Conservation (phyloP, 768 basidiomycete genomes). For the Macrolepiota dolichaula region DNA sequence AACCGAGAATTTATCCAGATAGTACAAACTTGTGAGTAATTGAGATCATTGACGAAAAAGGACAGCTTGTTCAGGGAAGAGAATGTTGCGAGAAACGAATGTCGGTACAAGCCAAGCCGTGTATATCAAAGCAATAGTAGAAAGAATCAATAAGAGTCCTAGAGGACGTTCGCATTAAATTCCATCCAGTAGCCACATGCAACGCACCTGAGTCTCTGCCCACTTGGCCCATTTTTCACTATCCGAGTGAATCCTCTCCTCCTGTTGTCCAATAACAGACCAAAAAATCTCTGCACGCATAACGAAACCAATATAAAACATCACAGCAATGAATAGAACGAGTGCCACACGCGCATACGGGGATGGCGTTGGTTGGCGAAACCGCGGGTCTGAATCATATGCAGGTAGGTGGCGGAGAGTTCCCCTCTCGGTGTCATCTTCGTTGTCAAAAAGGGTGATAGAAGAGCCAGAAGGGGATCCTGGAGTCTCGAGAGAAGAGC, state of each 20-base stretch:
- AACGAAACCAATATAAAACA: constrained; percentile 33
- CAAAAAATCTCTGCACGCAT: constrained; percentile 21
- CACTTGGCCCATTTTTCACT: constrained; percentile 8
- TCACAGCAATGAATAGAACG: constrained; percentile 27
- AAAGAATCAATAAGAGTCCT: background rate
- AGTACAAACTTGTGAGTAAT: background rate
- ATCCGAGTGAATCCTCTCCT: background rate
- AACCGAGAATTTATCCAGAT: background rate
- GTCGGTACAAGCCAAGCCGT: background rate
- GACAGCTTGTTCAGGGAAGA: background rate
- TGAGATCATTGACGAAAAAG: background rate
- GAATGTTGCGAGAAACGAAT: background rate
- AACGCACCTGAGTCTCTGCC: background rate
- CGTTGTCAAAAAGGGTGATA: constrained; percentile 2
- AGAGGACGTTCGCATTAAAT: background rate
- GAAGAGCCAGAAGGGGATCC: background rate
- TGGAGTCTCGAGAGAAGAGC: background rate
- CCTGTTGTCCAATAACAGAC: background rate
- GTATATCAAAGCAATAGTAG: background rate
- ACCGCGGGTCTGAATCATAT: constrained; percentile 24
- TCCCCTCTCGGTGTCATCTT: constrained; percentile 6
- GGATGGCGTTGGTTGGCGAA: constrained; percentile 32
- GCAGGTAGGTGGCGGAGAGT: constrained; percentile 4
- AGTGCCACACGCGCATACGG: constrained; percentile 38
- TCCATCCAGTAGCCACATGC: background rate